These are phyloP conservation scores for Boletellus ananas DNA, from an alignment of 768 basidiomycete species.

Conservation along the genomic window DNA sequence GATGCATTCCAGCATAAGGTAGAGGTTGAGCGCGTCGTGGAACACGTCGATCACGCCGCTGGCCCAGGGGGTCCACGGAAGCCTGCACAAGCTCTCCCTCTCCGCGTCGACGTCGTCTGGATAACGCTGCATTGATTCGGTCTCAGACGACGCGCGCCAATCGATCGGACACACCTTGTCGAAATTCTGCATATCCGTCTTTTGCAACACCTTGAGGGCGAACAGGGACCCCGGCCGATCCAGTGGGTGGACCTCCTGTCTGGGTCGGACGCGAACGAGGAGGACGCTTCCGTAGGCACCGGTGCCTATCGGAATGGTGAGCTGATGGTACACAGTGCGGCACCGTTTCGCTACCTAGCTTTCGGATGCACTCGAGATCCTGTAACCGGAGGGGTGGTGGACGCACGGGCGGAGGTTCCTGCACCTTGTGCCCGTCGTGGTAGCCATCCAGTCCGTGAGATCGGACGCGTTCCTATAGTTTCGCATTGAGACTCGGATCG, in stretches of 20 bases:
- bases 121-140: slow-evolving; percentile 16
- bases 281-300: slow-evolving; percentile 43
- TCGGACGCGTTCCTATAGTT: slow-evolving; percentile 15
- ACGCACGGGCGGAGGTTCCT: slow-evolving; percentile 34
- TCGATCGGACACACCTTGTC: slow-evolving; percentile 26
- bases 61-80: slow-evolving; percentile 56
- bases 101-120: slow-evolving; percentile 38
- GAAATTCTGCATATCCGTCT: slow-evolving; percentile 31
- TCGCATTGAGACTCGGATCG: not conserved
- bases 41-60: slow-evolving; percentile 44
- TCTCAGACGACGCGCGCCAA: not conserved
- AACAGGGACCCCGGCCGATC: slow-evolving; percentile 38
- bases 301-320: slow-evolving; percentile 30
- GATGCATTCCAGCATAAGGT: slow-evolving; percentile 49
- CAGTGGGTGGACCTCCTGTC: slow-evolving; percentile 25
- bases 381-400: slow-evolving; percentile 33
- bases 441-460: slow-evolving; percentile 8
- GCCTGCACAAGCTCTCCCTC: slow-evolving; percentile 34
- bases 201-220: slow-evolving; percentile 44
- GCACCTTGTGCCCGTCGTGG: slow-evolving; percentile 12
- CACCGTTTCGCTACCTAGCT: slow-evolving; percentile 33
- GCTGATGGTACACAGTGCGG: not conserved
- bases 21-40: slow-evolving; percentile 45
- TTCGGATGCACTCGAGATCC: slow-evolving; percentile 42
- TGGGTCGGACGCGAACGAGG: slow-evolving; percentile 36